Evolutionary conservation across 441 rosid species (phyloP), one percentile per base, ranked within the genome.

Genomic region (Gossypium trilobum): DNA sequence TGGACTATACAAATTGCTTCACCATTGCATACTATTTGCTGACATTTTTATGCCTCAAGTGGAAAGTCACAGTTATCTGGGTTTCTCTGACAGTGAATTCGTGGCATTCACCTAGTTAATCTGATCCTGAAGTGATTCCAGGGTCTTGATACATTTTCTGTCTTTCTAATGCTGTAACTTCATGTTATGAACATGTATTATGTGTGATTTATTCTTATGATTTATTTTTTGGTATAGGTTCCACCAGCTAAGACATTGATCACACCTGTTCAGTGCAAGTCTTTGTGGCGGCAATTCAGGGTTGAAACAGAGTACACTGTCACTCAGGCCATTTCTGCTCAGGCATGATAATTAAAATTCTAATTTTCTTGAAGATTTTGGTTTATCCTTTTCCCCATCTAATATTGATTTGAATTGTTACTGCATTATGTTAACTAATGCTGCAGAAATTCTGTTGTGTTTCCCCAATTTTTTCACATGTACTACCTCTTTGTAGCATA

Each of bases 201-300:
- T 70, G 52, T 44, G 16, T 56, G 58, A 39, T 65, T 39, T 1
- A 23, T 52, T 51, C 65, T 50, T 62, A 46, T 16, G 14, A 10
- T 10, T 67, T 17, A 33, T 25, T 52, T 39, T 46, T 27, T 71
- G 71, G 56, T 27, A 22, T 85, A 92, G 99, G 85, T 95, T 82
- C 86, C 93, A 61, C 57, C 88, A 0, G 80, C 92, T 39, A 91
- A 84, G 83, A 92, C 97, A 11, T 78, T 95, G 87, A 88, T 95
- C 78, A 88, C 98, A 33, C 99, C 99, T 36, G 95, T 95, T 50
- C 96, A 93, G 81, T 95, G 98, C 87, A 95, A 93, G 81, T 82
- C 93, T 42, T 78, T 93, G 87, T 95, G 99, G 99, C 90, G 97
- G 79, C 98, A 95, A 73, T 95, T 95, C 83, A 89, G 89, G 86